Evolutionary conservation across 1,284 basidiomycete species (phyloP).

Genomic region (Fistulinella cinereoalba): DNA sequence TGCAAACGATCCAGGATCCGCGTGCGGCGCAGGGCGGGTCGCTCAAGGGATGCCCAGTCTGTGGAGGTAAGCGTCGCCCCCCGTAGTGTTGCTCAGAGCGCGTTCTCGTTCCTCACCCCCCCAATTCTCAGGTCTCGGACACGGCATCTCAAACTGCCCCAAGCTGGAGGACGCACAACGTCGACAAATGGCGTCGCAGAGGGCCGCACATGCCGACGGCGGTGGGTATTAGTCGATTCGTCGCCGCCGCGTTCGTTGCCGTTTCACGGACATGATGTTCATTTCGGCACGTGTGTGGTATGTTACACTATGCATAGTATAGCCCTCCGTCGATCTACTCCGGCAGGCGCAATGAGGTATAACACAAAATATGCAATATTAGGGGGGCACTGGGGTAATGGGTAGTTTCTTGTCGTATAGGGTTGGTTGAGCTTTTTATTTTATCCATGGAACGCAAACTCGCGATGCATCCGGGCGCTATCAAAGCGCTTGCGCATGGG

Average conservation of each 20-base stretch:
- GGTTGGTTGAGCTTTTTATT: no score
- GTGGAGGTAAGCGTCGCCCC: slow-evolving; percentile 89
- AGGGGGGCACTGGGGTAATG: no score
- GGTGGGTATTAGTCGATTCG: slow-evolving; percentile 42
- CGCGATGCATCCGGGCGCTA: slow-evolving; percentile 12
- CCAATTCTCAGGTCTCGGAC: slow-evolving; percentile 79
- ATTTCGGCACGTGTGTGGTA: no score
- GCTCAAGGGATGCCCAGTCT: slow-evolving; percentile 89
- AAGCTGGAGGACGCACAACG: slow-evolving; percentile 94
- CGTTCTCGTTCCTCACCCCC: slow-evolving; percentile 3
- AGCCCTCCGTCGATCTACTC: no score
- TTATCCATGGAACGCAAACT: slow-evolving; percentile 27
- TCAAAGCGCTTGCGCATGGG: slow-evolving; percentile 15
- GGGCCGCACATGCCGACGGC: slow-evolving; percentile 61
- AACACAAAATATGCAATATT: no score
- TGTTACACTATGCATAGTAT: not conserved
- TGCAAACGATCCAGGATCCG: slow-evolving; percentile 90
- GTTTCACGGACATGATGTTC: no score
- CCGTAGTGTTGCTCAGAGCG: not conserved
- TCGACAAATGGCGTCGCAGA: slow-evolving; percentile 83
- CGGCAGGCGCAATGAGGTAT: no score
- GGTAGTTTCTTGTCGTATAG: no score
- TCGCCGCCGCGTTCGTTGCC: no score
- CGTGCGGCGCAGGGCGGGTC: slow-evolving; percentile 73
- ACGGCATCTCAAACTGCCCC: slow-evolving; percentile 91